Evolutionary conservation across 768 basidiomycete species (phyloP).

Genomic region (Pulveroboletus frians): DNA sequence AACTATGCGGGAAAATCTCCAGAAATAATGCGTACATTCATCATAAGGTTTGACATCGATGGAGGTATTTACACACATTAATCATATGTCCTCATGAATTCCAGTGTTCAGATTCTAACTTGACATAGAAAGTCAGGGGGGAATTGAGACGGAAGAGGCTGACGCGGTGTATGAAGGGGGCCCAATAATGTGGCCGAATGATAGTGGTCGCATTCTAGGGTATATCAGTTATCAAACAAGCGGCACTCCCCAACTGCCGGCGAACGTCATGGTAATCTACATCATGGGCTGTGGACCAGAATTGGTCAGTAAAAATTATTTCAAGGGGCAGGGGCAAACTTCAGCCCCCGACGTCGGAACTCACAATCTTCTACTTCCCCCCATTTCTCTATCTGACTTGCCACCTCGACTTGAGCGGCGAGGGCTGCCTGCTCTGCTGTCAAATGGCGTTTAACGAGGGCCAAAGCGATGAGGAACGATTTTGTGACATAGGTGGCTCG

Average conservation of each 20-base stretch:
- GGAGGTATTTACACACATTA: constrained; percentile 16
- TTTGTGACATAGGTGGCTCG: constrained; percentile 86
- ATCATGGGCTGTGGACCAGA: constrained; percentile 74
- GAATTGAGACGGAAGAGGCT: background rate
- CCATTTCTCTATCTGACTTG: constrained; percentile 95
- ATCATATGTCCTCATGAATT: constrained; percentile 6
- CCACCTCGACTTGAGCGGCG: constrained; percentile 87
- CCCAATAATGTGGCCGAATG: constrained; percentile 5
- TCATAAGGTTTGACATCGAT: constrained; percentile 16
- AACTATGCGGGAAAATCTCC: constrained; percentile 1
- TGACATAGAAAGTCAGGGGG: constrained; percentile 9
- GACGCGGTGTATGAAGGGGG: constrained; percentile 2
- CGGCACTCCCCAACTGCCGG: constrained; percentile 76
- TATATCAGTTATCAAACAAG: constrained; percentile 48
- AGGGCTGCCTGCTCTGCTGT: constrained; percentile 80
- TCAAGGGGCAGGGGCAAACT: background rate
- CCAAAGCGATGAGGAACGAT: constrained; percentile 84
- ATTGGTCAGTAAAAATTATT: constrained; percentile 10
- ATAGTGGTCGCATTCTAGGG: constrained; percentile 15
- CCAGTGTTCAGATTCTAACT: constrained; percentile 8
- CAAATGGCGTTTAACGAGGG: constrained; percentile 70
- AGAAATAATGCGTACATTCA: constrained; percentile 5
- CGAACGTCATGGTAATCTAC: constrained; percentile 95
- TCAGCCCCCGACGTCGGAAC: constrained; percentile 30
- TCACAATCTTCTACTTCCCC: constrained; percentile 99